A percentile compares a stretch with the other conserved stretches of the same genome.
Evolutionary conservation across 2,329 filamentous ascomycete species (phyloP).

Genomic region (Chaetoscypha palmicola): DNA sequence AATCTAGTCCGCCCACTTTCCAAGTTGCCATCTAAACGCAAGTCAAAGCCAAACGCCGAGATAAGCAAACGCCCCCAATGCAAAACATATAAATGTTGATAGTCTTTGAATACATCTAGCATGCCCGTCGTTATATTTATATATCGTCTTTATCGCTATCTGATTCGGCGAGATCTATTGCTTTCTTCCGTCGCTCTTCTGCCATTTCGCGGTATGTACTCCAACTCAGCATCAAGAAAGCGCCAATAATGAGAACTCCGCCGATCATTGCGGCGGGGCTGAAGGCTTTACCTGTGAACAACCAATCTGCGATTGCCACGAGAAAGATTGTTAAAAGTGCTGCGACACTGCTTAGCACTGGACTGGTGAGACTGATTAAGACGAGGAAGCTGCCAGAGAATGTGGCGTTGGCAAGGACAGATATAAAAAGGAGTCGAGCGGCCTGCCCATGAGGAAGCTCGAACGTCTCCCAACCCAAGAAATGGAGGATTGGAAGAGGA

Average conservation of each 20-base stretch:
- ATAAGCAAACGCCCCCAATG: no score
- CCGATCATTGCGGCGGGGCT: conserved; percentile 70
- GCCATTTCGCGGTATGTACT: conserved; percentile 91
- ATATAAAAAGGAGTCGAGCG: conserved; percentile 72
- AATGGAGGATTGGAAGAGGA: conserved; percentile 77
- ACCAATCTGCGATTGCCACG: conserved; percentile 85
- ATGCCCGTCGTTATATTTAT: background rate
- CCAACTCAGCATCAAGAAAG: conserved; percentile 82
- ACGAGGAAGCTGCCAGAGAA: conserved; percentile 93
- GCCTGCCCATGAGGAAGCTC: conserved; percentile 72
- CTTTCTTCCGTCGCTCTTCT: conserved; percentile 64
- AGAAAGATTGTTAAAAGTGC: conserved; percentile 94
- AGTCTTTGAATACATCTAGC: background rate
- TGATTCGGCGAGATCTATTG: conserved; percentile 35
- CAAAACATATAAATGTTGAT: background rate
- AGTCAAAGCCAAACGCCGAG: no score
- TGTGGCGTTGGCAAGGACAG: conserved; percentile 77
- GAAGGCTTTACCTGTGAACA: conserved; percentile 70
- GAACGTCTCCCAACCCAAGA: conserved; percentile 72
- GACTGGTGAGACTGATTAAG: conserved; percentile 85
- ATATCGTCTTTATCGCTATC: conserved; percentile 33
- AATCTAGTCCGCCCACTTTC: no score
- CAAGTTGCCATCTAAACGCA: no score
- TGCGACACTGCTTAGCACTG: conserved; percentile 86
- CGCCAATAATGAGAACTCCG: conserved; percentile 79